phyloP scores from a whole-genome alignment of 768 basidiomycete genomes.

The Leccinum ochraceum region DNA sequence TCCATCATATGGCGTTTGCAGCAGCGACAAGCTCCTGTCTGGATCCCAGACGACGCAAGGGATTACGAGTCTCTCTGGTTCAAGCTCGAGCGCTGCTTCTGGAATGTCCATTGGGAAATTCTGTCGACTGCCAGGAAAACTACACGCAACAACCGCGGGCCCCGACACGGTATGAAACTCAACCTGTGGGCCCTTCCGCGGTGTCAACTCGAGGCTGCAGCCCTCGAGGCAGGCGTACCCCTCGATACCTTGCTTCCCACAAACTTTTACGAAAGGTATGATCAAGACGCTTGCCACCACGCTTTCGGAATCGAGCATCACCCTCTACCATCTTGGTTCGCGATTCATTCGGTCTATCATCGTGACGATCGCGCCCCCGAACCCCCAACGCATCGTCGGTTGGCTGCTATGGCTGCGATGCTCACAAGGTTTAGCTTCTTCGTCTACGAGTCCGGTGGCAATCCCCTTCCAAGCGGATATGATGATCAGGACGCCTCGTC shows the following conservation, averaged over 20 bases:
- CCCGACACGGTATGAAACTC: too few relatives aligned
- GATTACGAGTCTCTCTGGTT: too few relatives aligned
- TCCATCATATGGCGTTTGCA: too few relatives aligned
- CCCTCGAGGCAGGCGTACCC: conserved; percentile 70
- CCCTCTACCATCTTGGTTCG: conserved; percentile 19
- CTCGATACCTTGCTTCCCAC: conserved; percentile 50
- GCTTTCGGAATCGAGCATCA: not conserved
- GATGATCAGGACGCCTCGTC: not conserved
- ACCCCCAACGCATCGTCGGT: conserved; percentile 54
- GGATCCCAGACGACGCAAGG: too few relatives aligned
- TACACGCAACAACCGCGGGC: conserved; percentile 6
- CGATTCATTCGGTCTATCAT: conserved; percentile 22
- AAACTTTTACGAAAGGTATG: conserved; percentile 35
- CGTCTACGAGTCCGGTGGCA: conserved; percentile 30
- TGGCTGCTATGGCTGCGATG: conserved; percentile 62
- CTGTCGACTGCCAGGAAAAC: not conserved
- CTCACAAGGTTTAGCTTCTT: conserved; percentile 53
- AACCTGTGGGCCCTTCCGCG: conserved; percentile 52
- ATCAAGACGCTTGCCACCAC: not conserved
- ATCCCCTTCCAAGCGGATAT: not conserved
- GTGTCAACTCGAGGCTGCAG: conserved; percentile 64
- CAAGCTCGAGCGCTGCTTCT: too few relatives aligned
- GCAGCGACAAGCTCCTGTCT: too few relatives aligned
- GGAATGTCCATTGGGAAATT: too few relatives aligned
- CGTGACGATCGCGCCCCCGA: conserved; percentile 10